A percentile compares a stretch with the other conserved stretches of the same genome.
These are phyloP conservation scores for Exophiala mesophila DNA, from an alignment of 2,329 filamentous ascomycete genomes.

Conservation along the genomic window DNA sequence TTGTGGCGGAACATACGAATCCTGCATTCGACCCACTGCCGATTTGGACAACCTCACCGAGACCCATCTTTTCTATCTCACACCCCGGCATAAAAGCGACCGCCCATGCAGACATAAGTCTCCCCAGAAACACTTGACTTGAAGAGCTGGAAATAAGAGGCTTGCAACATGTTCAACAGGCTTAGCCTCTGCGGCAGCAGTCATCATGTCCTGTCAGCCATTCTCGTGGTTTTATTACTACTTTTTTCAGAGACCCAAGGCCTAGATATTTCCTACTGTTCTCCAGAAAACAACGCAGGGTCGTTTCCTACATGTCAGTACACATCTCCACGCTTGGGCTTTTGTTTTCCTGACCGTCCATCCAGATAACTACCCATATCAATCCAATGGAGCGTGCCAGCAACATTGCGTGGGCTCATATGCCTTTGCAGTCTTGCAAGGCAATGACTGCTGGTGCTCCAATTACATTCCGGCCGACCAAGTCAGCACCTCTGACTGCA, in stretches of 20 bases:
- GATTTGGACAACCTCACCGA: too few relatives aligned
- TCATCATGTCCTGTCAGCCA: too few relatives aligned
- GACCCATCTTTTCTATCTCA: too few relatives aligned
- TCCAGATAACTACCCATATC: conserved; percentile 37
- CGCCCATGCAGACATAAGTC: too few relatives aligned
- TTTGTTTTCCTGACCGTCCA: too few relatives aligned
- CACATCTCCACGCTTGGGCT: too few relatives aligned
- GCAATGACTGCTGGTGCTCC: conserved; percentile 47
- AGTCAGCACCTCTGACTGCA: conserved; percentile 35
- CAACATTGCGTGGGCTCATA: conserved; percentile 37
- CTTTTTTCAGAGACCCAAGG: conserved; percentile 11
- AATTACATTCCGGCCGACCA: conserved; percentile 40
- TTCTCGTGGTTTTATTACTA: too few relatives aligned
- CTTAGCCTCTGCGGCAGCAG: too few relatives aligned
- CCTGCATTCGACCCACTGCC: too few relatives aligned
- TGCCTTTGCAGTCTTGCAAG: conserved; percentile 44
- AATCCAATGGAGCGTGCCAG: conserved; percentile 44
- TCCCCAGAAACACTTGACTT: too few relatives aligned
- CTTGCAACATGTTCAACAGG: not conserved
- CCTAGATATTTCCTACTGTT: conserved; percentile 38
- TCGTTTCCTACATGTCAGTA: conserved; percentile 35
- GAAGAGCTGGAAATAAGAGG: not conserved
- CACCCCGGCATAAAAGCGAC: too few relatives aligned
- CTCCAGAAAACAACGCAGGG: conserved; percentile 41
- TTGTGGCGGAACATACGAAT: too few relatives aligned